Conservation (phyloP, 352 stramenopile species). For the Thraustochytrium striatum region DNA sequence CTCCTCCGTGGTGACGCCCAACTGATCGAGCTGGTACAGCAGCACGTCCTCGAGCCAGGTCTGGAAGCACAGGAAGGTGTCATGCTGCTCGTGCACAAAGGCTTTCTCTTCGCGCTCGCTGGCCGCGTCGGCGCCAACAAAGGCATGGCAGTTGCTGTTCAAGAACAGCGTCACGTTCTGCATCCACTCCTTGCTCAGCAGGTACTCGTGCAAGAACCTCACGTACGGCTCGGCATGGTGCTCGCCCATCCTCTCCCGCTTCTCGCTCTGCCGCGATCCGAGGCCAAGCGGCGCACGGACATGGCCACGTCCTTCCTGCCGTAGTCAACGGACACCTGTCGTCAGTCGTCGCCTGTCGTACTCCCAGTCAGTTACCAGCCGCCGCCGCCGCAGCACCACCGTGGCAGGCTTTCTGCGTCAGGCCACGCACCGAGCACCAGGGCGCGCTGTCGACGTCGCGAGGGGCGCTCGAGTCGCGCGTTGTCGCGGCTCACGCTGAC, state of each 20-base stretch:
- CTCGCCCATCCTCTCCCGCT: too few species aligned
- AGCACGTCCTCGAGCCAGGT: conserved; percentile 16
- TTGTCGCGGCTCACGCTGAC: too few species aligned
- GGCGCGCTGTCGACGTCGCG: too few species aligned
- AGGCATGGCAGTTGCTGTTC: conserved; percentile 4
- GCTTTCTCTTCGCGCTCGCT: neutral
- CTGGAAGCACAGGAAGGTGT: conserved; percentile 4
- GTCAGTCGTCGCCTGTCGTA: neutral
- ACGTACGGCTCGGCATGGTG: conserved; percentile 35
- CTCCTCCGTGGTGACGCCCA: neutral
- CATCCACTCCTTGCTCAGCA: conserved; percentile 18
- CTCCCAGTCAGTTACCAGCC: neutral
- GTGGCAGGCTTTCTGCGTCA: neutral
- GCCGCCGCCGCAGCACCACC: neutral
- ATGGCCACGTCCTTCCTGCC: neutral
- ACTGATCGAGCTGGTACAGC: neutral
- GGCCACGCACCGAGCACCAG: too few species aligned
- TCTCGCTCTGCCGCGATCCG: too few species aligned
- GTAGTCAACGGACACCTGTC: neutral
- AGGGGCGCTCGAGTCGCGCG: too few species aligned
- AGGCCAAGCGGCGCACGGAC: too few species aligned
- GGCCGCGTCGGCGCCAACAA: neutral
- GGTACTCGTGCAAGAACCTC: conserved; percentile 16
- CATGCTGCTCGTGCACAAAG: conserved; percentile 23
- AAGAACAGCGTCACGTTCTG: conserved; percentile 7